A percentile compares a stretch with the other conserved stretches of the same genome.
Evolutionary conservation across 108 stramenopile genomes (phyloP).

Genomic region (Mediolabrus comicus): DNA sequence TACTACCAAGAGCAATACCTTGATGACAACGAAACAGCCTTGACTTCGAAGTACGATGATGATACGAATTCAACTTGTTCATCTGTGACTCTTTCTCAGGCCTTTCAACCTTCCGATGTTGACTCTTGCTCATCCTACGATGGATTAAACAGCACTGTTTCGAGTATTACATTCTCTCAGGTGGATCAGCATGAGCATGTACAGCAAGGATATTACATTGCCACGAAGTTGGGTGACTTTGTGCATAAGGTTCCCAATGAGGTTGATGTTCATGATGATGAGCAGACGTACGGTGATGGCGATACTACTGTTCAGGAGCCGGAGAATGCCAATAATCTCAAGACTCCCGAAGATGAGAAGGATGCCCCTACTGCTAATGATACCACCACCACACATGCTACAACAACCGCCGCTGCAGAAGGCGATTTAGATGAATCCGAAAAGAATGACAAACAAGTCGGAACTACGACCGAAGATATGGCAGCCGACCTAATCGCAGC

Average conservation of each 20-base stretch:
- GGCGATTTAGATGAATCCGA: neutral
- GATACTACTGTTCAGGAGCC: neutral
- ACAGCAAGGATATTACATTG: conserved; percentile 32
- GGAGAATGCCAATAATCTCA: neutral
- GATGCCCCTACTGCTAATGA: neutral
- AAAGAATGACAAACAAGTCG: conserved; percentile 6
- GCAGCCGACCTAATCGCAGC: conserved; percentile 20
- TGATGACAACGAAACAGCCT: conserved; percentile 14
- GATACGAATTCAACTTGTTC: conserved; percentile 38
- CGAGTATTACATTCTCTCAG: conserved; percentile 36
- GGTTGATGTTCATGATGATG: conserved; percentile 1
- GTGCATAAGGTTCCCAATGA: conserved; percentile 11
- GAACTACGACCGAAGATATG: conserved; percentile 2
- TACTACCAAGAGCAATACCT: conserved; percentile 38
- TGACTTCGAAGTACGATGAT: neutral
- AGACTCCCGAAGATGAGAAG: neutral
- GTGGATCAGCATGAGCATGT: conserved; percentile 36
- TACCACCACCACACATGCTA: too few relatives aligned
- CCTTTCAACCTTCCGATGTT: conserved; percentile 17
- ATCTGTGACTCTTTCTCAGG: conserved; percentile 43
- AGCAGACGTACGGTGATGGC: neutral
- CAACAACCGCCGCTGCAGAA: neutral
- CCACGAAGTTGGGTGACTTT: conserved; percentile 37
- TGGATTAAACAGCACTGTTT: conserved; percentile 21
- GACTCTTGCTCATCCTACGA: conserved; percentile 19